A percentile compares a stretch with the other conserved stretches of the same genome.
Conservation (phyloP, 768 basidiomycete species). For the Phylloporus sp. region DNA sequence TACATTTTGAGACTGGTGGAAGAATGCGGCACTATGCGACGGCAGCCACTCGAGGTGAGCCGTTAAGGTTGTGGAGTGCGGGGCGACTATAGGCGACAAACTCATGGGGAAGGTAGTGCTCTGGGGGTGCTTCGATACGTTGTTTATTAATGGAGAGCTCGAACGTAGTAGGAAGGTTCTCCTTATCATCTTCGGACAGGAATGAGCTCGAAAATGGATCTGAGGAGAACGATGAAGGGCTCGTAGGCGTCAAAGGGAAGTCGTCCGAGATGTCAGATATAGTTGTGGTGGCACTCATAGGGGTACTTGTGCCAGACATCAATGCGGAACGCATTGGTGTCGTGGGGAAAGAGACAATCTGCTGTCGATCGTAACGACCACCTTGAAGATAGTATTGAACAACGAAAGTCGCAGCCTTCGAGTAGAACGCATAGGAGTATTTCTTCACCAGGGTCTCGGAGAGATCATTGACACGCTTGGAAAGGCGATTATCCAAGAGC, state of each 20-base stretch:
- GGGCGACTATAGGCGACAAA: constrained; percentile 75
- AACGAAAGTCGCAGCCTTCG: constrained; percentile 89
- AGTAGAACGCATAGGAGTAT: constrained; percentile 96
- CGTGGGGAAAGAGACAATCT: constrained; percentile 49
- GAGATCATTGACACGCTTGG: constrained; percentile 84
- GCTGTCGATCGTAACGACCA: constrained; percentile 58
- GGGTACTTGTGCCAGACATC: constrained; percentile 58
- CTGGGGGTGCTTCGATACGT: constrained; percentile 60
- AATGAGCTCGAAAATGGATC: constrained; percentile 53
- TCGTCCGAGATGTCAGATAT: constrained; percentile 76
- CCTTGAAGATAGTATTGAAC: constrained; percentile 93
- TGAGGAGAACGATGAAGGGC: constrained; percentile 45
- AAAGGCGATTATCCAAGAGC: constrained; percentile 78
- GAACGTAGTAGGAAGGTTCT: constrained; percentile 67
- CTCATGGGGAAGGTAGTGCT: constrained; percentile 77
- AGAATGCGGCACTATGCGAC: constrained; percentile 50
- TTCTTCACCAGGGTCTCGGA: constrained; percentile 97
- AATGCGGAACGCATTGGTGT: constrained; percentile 44
- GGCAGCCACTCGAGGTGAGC: constrained; percentile 48
- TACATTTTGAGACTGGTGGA: constrained; percentile 72
- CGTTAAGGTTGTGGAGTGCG: constrained; percentile 73
- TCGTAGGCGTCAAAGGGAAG: constrained; percentile 78
- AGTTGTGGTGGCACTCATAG: constrained; percentile 68
- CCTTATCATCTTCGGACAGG: constrained; percentile 70
- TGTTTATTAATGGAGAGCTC: constrained; percentile 72